Percentiles rank a stretch among this genome's conserved stretches.
These are phyloP conservation scores for Cystofilobasidium ferigula DNA, from an alignment of 768 basidiomycete genomes.

Conservation along the genomic window DNA sequence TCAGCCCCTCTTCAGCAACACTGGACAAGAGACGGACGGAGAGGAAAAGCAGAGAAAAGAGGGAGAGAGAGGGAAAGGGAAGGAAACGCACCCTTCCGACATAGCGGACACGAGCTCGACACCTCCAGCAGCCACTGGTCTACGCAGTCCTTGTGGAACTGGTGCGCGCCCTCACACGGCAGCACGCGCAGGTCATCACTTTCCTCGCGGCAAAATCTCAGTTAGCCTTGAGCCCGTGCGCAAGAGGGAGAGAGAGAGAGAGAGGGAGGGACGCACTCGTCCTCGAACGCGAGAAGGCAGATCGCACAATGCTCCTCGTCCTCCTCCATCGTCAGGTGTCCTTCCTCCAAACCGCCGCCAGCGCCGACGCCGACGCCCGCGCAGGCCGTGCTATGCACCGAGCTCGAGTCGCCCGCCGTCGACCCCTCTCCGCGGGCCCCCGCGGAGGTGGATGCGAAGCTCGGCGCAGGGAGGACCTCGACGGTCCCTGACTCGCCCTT, in stretches of 20 bases:
- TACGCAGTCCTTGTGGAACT: slow-evolving; percentile 58
- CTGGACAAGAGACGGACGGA: no score
- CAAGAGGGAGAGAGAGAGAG: no score
- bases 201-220: no score
- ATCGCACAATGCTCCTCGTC: slow-evolving; percentile 85
- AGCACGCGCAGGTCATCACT: slow-evolving; percentile 77
- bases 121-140: slow-evolving; percentile 67
- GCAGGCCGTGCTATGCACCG: slow-evolving; percentile 13
- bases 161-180: slow-evolving; percentile 82
- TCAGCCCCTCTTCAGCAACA: no score
- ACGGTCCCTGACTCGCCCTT: neutral
- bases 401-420: no score
- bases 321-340: slow-evolving; percentile 52
- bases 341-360: neutral
- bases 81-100: slow-evolving; percentile 60
- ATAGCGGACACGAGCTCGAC: slow-evolving; percentile 82
- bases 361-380: neutral
- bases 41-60: no score
- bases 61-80: neutral
- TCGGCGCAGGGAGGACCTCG: no score
- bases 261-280: slow-evolving; percentile 40
- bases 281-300: slow-evolving; percentile 86
- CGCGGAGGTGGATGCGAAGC: no score
- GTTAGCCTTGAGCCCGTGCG: no score
- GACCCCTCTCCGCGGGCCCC: no score